A percentile compares a stretch with the other conserved stretches of the same genome.
These are phyloP conservation scores for Amanita exitialis DNA, from an alignment of 768 basidiomycete species.

Conservation along the genomic window DNA sequence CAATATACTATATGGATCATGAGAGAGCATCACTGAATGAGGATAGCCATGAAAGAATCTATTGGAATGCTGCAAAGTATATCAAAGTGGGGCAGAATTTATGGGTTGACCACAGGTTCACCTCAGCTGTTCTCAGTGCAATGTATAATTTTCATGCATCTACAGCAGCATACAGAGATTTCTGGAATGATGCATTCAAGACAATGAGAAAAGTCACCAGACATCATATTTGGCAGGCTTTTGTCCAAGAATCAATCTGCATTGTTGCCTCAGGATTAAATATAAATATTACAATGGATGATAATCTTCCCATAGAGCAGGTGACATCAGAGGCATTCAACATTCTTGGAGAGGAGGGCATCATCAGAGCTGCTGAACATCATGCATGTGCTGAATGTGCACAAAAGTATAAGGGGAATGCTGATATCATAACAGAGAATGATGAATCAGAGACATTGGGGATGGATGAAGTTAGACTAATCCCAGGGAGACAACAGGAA, in stretches of 20 bases:
- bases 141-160: background rate
- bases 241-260: constrained; percentile 14
- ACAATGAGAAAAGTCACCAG: too few relatives aligned
- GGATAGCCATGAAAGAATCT: background rate
- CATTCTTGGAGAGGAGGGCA: background rate
- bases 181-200: background rate
- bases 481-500: too few relatives aligned
- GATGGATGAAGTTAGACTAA: too few relatives aligned
- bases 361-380: too few relatives aligned
- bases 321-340: constrained; percentile 10
- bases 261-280: constrained; percentile 7
- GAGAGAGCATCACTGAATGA: background rate
- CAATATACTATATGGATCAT: background rate
- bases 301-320: constrained; percentile 7
- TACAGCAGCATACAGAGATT: background rate
- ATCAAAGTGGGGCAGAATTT: too few relatives aligned
- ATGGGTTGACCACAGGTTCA: background rate
- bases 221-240: constrained; percentile 9
- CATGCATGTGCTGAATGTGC: too few relatives aligned
- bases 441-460: too few relatives aligned
- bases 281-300: constrained; percentile 2
- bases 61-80: background rate
- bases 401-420: too few relatives aligned
- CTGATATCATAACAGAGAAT: too few relatives aligned
- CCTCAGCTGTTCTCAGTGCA: background rate